These are phyloP conservation scores for Pichia paraexigua DNA, from an alignment of 805 yeast species.

Conservation along the genomic window DNA sequence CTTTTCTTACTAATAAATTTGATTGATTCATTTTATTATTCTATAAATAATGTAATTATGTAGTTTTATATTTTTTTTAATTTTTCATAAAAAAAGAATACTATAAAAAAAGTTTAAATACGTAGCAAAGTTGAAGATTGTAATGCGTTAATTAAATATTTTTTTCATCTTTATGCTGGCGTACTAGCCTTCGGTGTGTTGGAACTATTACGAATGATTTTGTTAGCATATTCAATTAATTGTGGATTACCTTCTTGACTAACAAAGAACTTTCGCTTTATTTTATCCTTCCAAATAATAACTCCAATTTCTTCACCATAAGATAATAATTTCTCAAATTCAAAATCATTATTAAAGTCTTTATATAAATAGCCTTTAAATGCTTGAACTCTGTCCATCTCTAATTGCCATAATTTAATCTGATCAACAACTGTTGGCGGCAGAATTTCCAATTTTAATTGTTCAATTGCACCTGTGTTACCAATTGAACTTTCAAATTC, in stretches of 20 bases:
- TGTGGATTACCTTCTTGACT: slow-evolving; percentile 81
- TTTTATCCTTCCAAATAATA: slow-evolving; percentile 74
- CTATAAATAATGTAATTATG: background rate
- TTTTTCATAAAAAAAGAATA: background rate
- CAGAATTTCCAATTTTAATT: slow-evolving; percentile 50
- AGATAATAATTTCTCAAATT: slow-evolving; percentile 59
- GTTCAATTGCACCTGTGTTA: slow-evolving; percentile 30
- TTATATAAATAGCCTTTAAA: slow-evolving; percentile 82
- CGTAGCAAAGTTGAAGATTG: background rate
- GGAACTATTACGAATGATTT: slow-evolving; percentile 34
- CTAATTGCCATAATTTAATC: slow-evolving; percentile 92
- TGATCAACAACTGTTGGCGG: slow-evolving; percentile 99
- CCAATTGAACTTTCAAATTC: slow-evolving; percentile 50
- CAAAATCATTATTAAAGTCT: slow-evolving; percentile 72
- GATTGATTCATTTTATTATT: background rate
- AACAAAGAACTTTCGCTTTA: slow-evolving; percentile 70
- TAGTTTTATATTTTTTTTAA: background rate
- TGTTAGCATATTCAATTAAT: slow-evolving; percentile 82
- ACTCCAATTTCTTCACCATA: slow-evolving; percentile 93
- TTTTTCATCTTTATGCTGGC: background rate
- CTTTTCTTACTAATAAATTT: background rate
- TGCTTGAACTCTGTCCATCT: slow-evolving; percentile 82
- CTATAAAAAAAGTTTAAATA: background rate
- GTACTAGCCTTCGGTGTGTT: slow-evolving; percentile 8
- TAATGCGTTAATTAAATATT: background rate